phyloP scores from a whole-genome alignment of 1,284 basidiomycete genomes.

The Mycosarcoma maydis region DNA sequence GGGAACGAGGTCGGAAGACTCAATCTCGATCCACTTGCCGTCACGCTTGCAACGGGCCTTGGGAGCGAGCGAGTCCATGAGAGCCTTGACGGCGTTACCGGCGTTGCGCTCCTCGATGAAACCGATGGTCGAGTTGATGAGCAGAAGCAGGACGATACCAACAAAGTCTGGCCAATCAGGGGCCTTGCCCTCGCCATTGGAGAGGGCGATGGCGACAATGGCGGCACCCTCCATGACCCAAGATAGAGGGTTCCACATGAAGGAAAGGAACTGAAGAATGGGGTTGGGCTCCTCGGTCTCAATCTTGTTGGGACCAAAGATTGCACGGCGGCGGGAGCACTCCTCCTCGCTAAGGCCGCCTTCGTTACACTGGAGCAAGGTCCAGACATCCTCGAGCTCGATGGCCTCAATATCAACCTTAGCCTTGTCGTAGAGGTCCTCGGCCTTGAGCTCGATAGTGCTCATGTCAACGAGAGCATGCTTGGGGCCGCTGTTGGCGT shows the following conservation, averaged over 20 bases:
- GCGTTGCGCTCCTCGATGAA: slow-evolving; percentile 97
- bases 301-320: slow-evolving; percentile 96
- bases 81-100: slow-evolving; percentile 97
- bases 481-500: slow-evolving; percentile 50
- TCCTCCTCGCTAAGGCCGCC: slow-evolving; percentile 81
- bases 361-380: slow-evolving; percentile 86
- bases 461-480: slow-evolving; percentile 68
- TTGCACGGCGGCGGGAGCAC: slow-evolving; percentile 83
- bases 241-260: slow-evolving; percentile 61
- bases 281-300: slow-evolving; percentile 76
- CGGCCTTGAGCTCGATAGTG: slow-evolving; percentile 84
- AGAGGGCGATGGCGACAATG: slow-evolving; percentile 92
- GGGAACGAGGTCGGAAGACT: slow-evolving; percentile 86
- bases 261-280: slow-evolving; percentile 69
- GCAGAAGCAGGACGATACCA: slow-evolving; percentile 89
- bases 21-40: slow-evolving; percentile 70
- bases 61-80: slow-evolving; percentile 98
- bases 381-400: slow-evolving; percentile 95
- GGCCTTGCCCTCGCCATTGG: slow-evolving; percentile 85
- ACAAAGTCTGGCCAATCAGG: slow-evolving; percentile 98
- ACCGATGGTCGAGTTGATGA: slow-evolving; percentile 96
- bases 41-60: slow-evolving; percentile 80
- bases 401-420: slow-evolving; percentile 98
- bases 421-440: slow-evolving; percentile 96
- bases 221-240: slow-evolving; percentile 99